These are phyloP conservation scores for Fusarium mangiferae DNA, from an alignment of 2,329 filamentous ascomycete genomes.

Conservation along the genomic window DNA sequence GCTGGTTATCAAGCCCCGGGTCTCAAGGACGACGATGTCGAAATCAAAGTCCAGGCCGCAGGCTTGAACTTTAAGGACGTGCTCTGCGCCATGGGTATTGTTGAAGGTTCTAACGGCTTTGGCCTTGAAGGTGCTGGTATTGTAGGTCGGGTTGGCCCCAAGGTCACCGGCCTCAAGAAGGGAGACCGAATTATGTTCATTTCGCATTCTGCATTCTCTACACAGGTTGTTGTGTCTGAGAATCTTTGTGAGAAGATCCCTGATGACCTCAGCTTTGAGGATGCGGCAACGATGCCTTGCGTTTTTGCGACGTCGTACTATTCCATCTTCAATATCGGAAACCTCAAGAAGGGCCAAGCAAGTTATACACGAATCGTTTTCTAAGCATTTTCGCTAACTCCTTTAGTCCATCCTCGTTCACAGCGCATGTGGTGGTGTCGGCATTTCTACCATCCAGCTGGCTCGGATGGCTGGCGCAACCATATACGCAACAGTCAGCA, in stretches of 20 bases:
- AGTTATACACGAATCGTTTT: no score
- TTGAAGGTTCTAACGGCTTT: background rate
- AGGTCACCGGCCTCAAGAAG: background rate
- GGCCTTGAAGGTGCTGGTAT: constrained; percentile 1
- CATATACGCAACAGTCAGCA: background rate
- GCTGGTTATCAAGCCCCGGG: background rate
- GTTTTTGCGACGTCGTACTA: background rate
- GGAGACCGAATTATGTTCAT: constrained; percentile 2
- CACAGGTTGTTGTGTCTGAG: background rate
- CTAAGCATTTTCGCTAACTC: no score
- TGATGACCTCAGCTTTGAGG: background rate
- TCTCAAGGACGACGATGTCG: background rate
- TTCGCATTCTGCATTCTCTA: background rate
- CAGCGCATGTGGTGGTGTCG: background rate
- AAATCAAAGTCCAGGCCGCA: background rate
- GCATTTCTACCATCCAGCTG: background rate
- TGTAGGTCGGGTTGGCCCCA: background rate
- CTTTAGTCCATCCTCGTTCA: no score
- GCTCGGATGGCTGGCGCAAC: background rate
- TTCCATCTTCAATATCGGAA: constrained; percentile 2
- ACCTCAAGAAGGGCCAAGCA: constrained; percentile 3
- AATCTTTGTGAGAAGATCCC: constrained; percentile 3
- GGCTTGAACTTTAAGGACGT: constrained; percentile 3
- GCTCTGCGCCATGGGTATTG: background rate
- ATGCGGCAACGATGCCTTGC: constrained; percentile 1